Evolutionary conservation across 495 filamentous ascomycete genomes (phyloP), one percentile per base, ranked within the genome.

Genomic region (Haplographium delicatum): DNA sequence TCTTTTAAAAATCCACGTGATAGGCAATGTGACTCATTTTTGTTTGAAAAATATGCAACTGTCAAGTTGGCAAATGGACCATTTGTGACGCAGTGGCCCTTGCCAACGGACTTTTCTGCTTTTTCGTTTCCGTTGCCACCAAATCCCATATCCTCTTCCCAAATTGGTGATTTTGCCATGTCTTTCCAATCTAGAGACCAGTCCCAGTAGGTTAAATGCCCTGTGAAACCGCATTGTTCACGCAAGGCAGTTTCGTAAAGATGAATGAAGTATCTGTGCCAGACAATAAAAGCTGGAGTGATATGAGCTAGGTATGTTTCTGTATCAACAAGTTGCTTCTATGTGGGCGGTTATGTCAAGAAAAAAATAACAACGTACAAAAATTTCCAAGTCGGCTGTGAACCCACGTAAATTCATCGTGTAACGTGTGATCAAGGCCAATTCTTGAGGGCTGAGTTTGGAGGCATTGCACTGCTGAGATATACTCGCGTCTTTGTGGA

Each of bases 181-280:
- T 35, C 31, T 9, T 39, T 19, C 27, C 35, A 38, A 23, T 51
- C 47, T 18, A 46, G 41, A 11, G 25, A 33, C 53, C 53, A 56
- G 41, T 56, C 53, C 53, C 47, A 56, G 37, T 56, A 56, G 1
- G 43, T 15, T 13, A 51, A n/a, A 24, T 8, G 24, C 13, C 83
- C 83, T 0, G 54, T 76, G 57, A 85, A 89, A 31, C 81, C 81
- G 57, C 86, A 89, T n/a, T 28, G n/a, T 54, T 89, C 83, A 25
- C 72, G 69, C 15, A 89, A 68, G 2, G 81, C 80, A 57, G 79
- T 71, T 63, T 89, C 86, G 60, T 81, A 88, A n/a, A 68, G 65
- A 44, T 68, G 76, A 30, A 76, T 68, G 60, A 81, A 88, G 64
- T 83, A 85, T n/a, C 85, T 72, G 60, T 89, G 86, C 82, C 85